phyloP scores from a whole-genome alignment of 129 eudicot genomes.

The Artemisia argyi region DNA sequence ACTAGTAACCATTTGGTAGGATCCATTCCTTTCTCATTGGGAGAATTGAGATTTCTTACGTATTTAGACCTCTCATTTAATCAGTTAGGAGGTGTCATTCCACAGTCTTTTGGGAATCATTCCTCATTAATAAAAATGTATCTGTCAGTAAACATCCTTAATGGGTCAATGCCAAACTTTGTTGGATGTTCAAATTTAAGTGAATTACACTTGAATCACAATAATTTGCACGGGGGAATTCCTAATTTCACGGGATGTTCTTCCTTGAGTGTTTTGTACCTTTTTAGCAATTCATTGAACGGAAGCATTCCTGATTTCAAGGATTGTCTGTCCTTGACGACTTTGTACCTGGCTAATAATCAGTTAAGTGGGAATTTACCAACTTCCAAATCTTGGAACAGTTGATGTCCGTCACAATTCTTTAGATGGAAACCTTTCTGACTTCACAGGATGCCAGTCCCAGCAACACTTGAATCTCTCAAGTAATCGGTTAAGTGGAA shows the following conservation, averaged over 20 bases:
- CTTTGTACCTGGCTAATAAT: neutral
- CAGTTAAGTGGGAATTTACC: conserved; percentile 9
- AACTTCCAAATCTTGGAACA: conserved; percentile 3
- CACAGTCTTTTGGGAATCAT: conserved; percentile 18
- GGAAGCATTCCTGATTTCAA: neutral
- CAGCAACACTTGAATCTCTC: neutral
- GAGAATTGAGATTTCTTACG: neutral
- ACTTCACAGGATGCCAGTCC: conserved; percentile 10
- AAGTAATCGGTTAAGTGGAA: conserved; percentile 14
- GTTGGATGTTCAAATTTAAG: conserved; percentile 7
- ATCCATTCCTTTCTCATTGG: conserved; percentile 12
- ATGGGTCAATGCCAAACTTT: conserved; percentile 28
- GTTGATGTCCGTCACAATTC: conserved; percentile 12
- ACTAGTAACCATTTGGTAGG: neutral
- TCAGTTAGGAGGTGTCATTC: conserved; percentile 7
- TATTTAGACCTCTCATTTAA: conserved; percentile 13
- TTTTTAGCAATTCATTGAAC: neutral
- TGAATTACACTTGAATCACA: neutral
- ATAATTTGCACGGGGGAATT: neutral
- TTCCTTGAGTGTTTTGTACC: neutral
- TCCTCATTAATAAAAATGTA: conserved; percentile 12
- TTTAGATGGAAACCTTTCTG: neutral
- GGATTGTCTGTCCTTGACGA: neutral
- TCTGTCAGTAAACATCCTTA: conserved; percentile 24
- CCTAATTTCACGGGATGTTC: neutral